A percentile compares a stretch with the other conserved stretches of the same genome.
Conservation (phyloP, 2,329 filamentous ascomycete species). For the Xylariales sp. region DNA sequence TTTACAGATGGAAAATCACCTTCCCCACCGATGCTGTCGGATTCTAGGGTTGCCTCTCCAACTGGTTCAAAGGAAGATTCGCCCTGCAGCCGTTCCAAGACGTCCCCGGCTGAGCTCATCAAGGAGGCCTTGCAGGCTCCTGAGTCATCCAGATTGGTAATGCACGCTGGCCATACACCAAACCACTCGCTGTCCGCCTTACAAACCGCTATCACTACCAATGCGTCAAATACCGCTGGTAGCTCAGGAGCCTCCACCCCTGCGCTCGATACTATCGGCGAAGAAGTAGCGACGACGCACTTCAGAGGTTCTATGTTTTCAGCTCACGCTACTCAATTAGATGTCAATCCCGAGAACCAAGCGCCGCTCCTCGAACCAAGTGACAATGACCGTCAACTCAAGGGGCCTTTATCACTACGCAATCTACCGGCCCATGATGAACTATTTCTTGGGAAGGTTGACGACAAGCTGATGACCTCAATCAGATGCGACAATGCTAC, state of each 20-base stretch:
- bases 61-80: slow-evolving; percentile 24
- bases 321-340: slow-evolving; percentile 6
- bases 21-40: slow-evolving; percentile 18
- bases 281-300: slow-evolving; percentile 14
- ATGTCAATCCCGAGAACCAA: slow-evolving; percentile 8
- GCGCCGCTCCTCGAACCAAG: slow-evolving; percentile 30
- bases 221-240: slow-evolving; percentile 30
- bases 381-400: slow-evolving; percentile 41
- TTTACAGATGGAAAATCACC: slow-evolving; percentile 34
- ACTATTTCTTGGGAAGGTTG: slow-evolving; percentile 45
- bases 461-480: slow-evolving; percentile 47
- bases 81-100: slow-evolving; percentile 15
- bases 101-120: slow-evolving; percentile 35
- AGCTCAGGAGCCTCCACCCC: slow-evolving; percentile 37
- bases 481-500: slow-evolving; percentile 40
- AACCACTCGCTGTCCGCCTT: slow-evolving; percentile 51
- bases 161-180: slow-evolving; percentile 61
- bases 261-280: slow-evolving; percentile 13
- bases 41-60: slow-evolving; percentile 21
- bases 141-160: slow-evolving; percentile 48
- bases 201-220: slow-evolving; percentile 38
- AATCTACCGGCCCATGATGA: slow-evolving; percentile 55
- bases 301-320: slow-evolving; percentile 12
- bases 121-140: slow-evolving; percentile 42
- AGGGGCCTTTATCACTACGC: slow-evolving; percentile 48